Base-by-base conservation (phyloP, 208 protist genomes). In the Tritrichomonas foetus region DNA sequence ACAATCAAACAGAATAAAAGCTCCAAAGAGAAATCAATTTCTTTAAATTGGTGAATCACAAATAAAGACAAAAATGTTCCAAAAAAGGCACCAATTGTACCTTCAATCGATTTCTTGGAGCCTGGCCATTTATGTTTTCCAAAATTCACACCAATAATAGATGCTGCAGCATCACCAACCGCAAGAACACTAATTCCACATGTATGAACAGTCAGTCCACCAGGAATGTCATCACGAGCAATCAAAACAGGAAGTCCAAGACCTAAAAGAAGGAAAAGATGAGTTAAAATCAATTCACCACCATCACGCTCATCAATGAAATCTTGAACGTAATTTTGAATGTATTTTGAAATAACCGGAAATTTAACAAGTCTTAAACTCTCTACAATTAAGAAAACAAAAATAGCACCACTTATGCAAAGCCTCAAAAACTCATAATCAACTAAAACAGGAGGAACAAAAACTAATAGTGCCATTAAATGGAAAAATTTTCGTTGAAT, bases 401-500 rank as follows among this genome's bases (percentile, higher is more conserved):
- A 89, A 57, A 89, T 89, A 33, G 78, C 78, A 2, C 78, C 78
- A 39, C 41, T 53, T 57, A 89, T 89, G 3, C 41, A 44, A 14
- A 89, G 47, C 0, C 47, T 0, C 16, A 89, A 20, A 13, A 89
- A 61, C 33, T 14, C 0, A 57, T n/a, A 16, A 89, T 89, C 47
- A 44, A 89, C 39, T 11, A 49, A 89, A 89, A 89, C 78, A 89
- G 78, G 78, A 9, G 47, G 41, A 39, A 89, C 47, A 49, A 89
- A 89, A 2, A 89, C 78, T 14, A 89, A 47, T 5, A 89, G 39
- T 20, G 78, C 78, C 78, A 89, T 89, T 16, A 89, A 53, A 89
- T 89, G 78, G 78, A 89, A 89, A 20, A 89, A 89, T 39, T 89
- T 89, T 5, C 78, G 41, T 57, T 89, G 78, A 57, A 89, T n/a